These are phyloP conservation scores for Haberlea rhodopensis DNA, from an alignment of 257 asterid genomes.

Conservation along the genomic window DNA sequence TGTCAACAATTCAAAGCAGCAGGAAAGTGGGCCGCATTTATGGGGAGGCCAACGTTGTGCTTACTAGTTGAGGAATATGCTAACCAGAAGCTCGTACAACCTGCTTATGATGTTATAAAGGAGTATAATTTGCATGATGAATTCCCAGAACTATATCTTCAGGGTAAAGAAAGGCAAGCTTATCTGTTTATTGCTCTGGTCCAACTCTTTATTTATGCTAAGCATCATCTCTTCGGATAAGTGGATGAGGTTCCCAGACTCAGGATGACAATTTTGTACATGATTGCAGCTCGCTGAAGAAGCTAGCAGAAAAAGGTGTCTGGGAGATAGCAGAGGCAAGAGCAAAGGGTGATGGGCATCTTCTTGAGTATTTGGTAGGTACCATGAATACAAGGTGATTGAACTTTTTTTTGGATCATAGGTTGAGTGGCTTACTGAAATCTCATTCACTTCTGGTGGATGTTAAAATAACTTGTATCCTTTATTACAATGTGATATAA, in stretches of 20 bases:
- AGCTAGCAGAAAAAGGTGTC: constrained; percentile 89
- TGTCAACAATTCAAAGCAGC: constrained; percentile 64
- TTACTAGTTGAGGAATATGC: constrained; percentile 65
- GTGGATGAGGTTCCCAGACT: constrained; percentile 1
- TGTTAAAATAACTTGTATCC: constrained; percentile 9
- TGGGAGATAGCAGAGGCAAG: constrained; percentile 95
- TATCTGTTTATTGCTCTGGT: constrained; percentile 16
- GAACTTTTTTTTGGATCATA: constrained; percentile 12
- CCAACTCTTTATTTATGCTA: constrained; percentile 20
- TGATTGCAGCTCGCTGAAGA: constrained; percentile 73
- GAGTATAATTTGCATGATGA: constrained; percentile 61
- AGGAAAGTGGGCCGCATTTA: constrained; percentile 85
- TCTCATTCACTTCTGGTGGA: constrained; percentile 2
- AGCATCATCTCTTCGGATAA: constrained; percentile 4
- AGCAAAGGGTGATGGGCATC: constrained; percentile 58
- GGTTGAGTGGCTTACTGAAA: constrained; percentile 7
- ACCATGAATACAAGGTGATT: constrained; percentile 24
- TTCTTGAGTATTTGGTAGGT: constrained; percentile 86
- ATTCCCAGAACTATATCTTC: constrained; percentile 78
- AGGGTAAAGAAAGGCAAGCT: constrained; percentile 82
- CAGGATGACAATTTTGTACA: constrained; percentile 18
- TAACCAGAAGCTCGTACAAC: constrained; percentile 44
- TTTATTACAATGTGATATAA: neutral
- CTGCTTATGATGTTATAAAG: constrained; percentile 66
- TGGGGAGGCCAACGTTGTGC: constrained; percentile 70